Evolutionary conservation across 2,329 filamentous ascomycete species (phyloP).

Genomic region (Sarocladiaceae sp.): DNA sequence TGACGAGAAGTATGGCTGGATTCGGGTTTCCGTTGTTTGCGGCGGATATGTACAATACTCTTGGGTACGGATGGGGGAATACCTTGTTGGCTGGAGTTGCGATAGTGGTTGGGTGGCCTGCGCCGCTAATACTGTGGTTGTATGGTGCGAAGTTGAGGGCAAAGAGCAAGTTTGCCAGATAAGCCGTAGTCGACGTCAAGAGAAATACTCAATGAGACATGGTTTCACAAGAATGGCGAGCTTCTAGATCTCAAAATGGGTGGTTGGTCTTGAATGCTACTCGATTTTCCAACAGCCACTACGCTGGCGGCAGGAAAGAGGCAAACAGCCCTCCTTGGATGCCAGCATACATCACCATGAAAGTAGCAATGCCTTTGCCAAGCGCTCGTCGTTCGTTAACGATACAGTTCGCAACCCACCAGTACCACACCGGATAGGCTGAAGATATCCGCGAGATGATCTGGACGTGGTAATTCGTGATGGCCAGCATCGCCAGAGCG

Average conservation of each 20-base stretch:
- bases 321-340: conserved; percentile 83
- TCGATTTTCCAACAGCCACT: no score
- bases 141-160: conserved; percentile 12
- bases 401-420: conserved; percentile 61
- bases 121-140: conserved; percentile 64
- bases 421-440: conserved; percentile 86
- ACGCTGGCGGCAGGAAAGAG: conserved; percentile 75
- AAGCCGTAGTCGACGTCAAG: no score
- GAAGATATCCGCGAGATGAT: conserved; percentile 88
- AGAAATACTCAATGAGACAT: no score
- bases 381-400: conserved; percentile 25
- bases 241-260: no score
- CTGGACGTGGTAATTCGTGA: conserved; percentile 86
- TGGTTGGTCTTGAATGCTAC: no score
- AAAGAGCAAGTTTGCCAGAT: conserved; percentile 4
- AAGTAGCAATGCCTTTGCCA: conserved; percentile 48
- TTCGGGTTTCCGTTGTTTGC: conserved; percentile 50
- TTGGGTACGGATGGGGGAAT: conserved; percentile 39
- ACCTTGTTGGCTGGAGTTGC: conserved; percentile 38
- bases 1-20: conserved; percentile 43
- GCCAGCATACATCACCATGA: conserved; percentile 76
- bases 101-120: conserved; percentile 32
- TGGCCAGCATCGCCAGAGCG: conserved; percentile 64
- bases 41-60: conserved; percentile 36
- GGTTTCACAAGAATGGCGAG: no score